Conservation (phyloP, 257 asterid genomes). For the Solanum chaucha region DNA sequence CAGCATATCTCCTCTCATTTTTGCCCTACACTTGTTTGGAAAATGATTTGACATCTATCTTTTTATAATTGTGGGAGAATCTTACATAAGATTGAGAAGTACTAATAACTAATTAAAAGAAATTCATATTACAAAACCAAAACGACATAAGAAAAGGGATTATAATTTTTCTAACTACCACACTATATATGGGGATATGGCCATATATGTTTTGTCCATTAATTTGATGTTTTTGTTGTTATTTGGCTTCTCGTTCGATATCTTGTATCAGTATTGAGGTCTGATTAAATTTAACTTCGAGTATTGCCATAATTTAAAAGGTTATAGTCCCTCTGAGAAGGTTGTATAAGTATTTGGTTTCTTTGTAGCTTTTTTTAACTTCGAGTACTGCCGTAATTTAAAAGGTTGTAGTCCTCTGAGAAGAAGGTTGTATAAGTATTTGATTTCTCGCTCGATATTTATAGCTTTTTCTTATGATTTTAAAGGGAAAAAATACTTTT, state of each 20-base stretch:
- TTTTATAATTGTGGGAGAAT: not conserved
- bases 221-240: not conserved
- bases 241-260: not conserved
- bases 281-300: not conserved
- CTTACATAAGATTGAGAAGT: not conserved
- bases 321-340: not conserved
- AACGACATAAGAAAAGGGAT: not conserved
- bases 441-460: not conserved
- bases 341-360: not conserved
- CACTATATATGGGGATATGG: not conserved
- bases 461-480: not conserved
- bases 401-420: not conserved
- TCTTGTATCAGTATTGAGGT: rapidly evolving
- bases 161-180: not conserved
- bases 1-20: not conserved
- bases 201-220: not conserved
- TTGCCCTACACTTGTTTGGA: not conserved
- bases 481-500: not conserved
- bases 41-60: not conserved
- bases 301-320: rapidly evolving
- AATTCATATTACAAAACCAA: not conserved
- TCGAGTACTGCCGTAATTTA: rapidly evolving
- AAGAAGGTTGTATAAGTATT: too few species aligned
- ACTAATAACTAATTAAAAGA: not conserved
- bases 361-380: not conserved